Base-by-base conservation (phyloP, 2,329 filamentous ascomycete species). In the Orbilia blumenaviensis region DNA sequence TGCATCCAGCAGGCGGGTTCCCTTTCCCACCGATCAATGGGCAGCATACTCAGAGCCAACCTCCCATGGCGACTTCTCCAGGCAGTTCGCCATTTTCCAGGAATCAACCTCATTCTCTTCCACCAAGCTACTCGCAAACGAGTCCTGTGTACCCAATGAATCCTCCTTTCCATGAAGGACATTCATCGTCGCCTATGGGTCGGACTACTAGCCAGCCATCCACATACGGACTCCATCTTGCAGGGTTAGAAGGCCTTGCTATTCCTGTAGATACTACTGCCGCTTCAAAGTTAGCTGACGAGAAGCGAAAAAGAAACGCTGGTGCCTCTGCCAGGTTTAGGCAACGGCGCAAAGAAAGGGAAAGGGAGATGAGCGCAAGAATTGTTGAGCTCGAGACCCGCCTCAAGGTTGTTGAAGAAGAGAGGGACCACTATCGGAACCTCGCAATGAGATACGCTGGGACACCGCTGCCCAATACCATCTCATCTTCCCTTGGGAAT, bases 221-320 rank as follows among this genome's bases (percentile, higher is more conserved):
- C 5, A 58, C 52, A 23, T 27, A 50, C 12, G 27, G 62, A n/a
- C 50, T 67, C 14, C 71, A 75, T 54, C 46, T 73, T 25, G 34
- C 56, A 36, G 84, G 84, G 61, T 83, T 84, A 48, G 86, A 86
- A 16, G 84, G 84, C 38, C 85, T 87, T 66, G 85, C 86, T 78
- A 88, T 94, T 56, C 89, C 90, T 12, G 89, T 94, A 8, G 92
- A 96, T 81, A 89, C 92, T 46, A 91, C 92, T 79, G 91, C 92
- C 80, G 93, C 91, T 10, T 96, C 93, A 10, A 90, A 90, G 79
- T 89, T 92, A 80, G 91, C 92, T 41, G 92, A 95, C 80, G 92
- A 96, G 82, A 96, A 95, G 83, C 87, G 93, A 67, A 90, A 91
- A 82, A 88, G 92, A 61, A 96, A 96, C 81, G 93, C 93, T 42